Evolutionary conservation across 116 monocot genomes (phyloP), one percentile per base, ranked within the genome.

Genomic region (Trichopus zeylanicus): DNA sequence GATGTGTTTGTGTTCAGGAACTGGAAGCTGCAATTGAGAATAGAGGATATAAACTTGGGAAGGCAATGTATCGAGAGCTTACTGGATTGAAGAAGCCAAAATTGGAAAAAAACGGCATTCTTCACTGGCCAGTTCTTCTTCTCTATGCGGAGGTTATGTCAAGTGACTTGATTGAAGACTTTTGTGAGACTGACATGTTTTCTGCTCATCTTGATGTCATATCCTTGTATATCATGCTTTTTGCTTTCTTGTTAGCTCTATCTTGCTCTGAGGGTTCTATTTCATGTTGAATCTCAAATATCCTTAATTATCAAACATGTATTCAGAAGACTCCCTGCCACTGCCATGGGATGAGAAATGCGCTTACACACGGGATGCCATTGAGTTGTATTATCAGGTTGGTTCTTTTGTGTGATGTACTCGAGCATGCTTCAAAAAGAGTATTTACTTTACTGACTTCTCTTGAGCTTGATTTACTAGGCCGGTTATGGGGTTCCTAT

Each of bases 61-160:
- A 78, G 66, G 65, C 87, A 57, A 59, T 79, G 60, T 97, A 84
- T 54, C 81, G 83, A 70, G 91, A 90, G 26, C 91, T 97, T 8
- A 84, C 84, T 49, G 91, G 91, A 38, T 23, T 79, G 35, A 75
- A 69, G 46, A 97, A 84, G 61, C 87, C 87, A 48, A 51, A 33
- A 22, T 65, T 97, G 23, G 97, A 87, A 71, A 64, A 73, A 59
- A 79, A 55, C 19, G 66, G 68, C 12, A 60, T 91, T 52, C 70
- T 97, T 70, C 97, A 91, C 64, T 97, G 97, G 97, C 91, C 97
- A 6, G 87, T 97, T 51, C 84, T 97, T 70, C 77, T 97, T 63
- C 97, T 97, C 56, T 97, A 97, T 73, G 84, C 97, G n/a, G 97
- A 97, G 68, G 81, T 75, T 53, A 90, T 97, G 91, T 82, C 84